Base-by-base conservation (phyloP, 192 early-diverging fungal species). In the Umbelopsis vinacea region DNA sequence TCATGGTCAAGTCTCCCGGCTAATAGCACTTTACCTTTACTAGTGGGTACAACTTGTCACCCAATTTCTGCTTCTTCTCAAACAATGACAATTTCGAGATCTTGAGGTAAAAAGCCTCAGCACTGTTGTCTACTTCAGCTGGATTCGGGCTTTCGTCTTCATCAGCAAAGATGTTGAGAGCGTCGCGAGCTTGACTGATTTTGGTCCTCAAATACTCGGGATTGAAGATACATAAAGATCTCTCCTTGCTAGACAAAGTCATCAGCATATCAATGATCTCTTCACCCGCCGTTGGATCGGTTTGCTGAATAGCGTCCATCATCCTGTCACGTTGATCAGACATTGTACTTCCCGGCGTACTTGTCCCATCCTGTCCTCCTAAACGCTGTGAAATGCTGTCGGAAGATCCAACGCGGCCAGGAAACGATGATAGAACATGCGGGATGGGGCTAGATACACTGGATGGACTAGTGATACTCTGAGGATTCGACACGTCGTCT, bases 11-110 rank as follows among this genome's bases (percentile, higher is more conserved):
- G 3, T 29, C 48, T 21, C 15, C 0, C 33, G 35, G 26, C 29
- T 5, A 3, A 33, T 4, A 35, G 11, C 8, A 19, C 4, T 46
- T 73, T 74, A 82, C 81, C 78, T 83, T 83, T n/a, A 82, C 78
- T 35, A 75, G 45, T 35, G 78, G 81, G 67, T 80, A 83, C 2
- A 83, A 35, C 37, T 50, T 23, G 71, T 80, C 79, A 48, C 81
- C 81, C 48, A 83, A 48, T 38, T 74, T 69, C 52, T 83, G 81
- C 55, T 83, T 83, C 48, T 77, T 47, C 35, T 80, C 81, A 67
- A 68, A 63, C 33, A 35, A 37, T 2, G 57, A 63, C 19, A 63
- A 29, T 21, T 33, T 21, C 2, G 45, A 10, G 38, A 54, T 66
- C 38, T 4, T 14, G 19, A 23, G 40, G 21, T 40, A 24, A 52